Percentiles rank a stretch among this genome's conserved stretches.
Conservation (phyloP, 2,329 filamentous ascomycete genomes). For the Aureobasidium sp. region DNA sequence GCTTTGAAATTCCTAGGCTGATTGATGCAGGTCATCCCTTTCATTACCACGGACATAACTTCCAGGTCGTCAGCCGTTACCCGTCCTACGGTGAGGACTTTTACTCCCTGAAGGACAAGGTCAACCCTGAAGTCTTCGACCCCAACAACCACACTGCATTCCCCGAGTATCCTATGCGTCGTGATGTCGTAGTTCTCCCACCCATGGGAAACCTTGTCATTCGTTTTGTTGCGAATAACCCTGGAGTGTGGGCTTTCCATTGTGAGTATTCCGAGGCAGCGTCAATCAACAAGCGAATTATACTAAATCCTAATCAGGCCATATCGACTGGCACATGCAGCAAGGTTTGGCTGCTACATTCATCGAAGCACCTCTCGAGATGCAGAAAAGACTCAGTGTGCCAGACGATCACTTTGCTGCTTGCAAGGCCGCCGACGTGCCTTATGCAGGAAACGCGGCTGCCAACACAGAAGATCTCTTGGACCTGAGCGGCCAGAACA, state of each 20-base stretch:
- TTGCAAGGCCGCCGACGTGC: slow-evolving; percentile 47
- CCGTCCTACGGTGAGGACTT: slow-evolving; percentile 24
- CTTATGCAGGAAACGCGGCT: slow-evolving; percentile 62
- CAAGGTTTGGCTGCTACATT: slow-evolving; percentile 45
- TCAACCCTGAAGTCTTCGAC: slow-evolving; percentile 15
- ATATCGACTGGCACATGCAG: slow-evolving; percentile 46
- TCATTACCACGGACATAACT: slow-evolving; percentile 68
- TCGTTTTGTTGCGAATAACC: slow-evolving; percentile 48
- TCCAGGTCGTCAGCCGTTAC: slow-evolving; percentile 48
- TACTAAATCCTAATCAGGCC: slow-evolving; percentile 21
- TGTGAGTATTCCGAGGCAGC: background rate
- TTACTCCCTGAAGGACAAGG: slow-evolving; percentile 20
- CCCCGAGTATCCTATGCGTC: slow-evolving; percentile 37
- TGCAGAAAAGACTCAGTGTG: slow-evolving; percentile 54
- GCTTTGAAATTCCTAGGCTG: slow-evolving; percentile 20
- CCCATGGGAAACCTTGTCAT: slow-evolving; percentile 49
- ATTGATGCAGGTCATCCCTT: slow-evolving; percentile 49
- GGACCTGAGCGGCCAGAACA: slow-evolving; percentile 55
- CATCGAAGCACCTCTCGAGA: slow-evolving; percentile 43
- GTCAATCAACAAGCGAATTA: slow-evolving; percentile 4
- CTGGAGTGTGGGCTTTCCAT: slow-evolving; percentile 27
- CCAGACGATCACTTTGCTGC: slow-evolving; percentile 53
- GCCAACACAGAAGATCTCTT: slow-evolving; percentile 58
- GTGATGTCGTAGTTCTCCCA: slow-evolving; percentile 47
- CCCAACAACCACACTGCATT: slow-evolving; percentile 29